Base-by-base conservation (phyloP, 352 stramenopile genomes). In the Globisporangium nodosum region DNA sequence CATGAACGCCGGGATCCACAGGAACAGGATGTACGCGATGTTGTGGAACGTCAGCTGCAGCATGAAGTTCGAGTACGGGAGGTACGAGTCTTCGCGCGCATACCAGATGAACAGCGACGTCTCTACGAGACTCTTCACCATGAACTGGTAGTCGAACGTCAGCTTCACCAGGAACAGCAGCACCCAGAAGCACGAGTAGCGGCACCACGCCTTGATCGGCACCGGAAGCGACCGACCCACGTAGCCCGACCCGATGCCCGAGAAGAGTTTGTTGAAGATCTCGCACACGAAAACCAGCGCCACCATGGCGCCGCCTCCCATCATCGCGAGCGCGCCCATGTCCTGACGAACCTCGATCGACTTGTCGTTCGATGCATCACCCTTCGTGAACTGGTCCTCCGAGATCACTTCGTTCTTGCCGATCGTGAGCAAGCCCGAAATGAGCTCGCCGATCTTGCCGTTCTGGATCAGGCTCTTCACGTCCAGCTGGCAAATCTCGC, bases 21-120 rank as follows among this genome's bases (percentile, higher is more conserved):
- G 61, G 64, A 90, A 90, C 12, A 91, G 45, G 33, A 94, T 82
- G 66, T 91, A 94, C 24, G 86, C 53, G 56, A 94, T 83, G 76
- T 94, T 92, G 80, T 92, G 83, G 61, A 88, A 90, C 47, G 73
- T 82, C 30, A 86, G 33, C 63, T 92, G 85, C 33, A 92, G 61
- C 65, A 94, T 85, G 63, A 94, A 94, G 64, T 92, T 73, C 40
- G 82, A 92, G 58, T 91, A 90, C 58, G 77, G 70, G 2, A 92
- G 61, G 51, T 92, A 92, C 20, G 90, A 73, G 20, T 78, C 69
- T 60, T 73, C 64, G 62, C 88, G 71, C 8, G 81, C 75, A 57
- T 90, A 87, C 84, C 84, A 94, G 49, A 94, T 92, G 53, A 94
- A 92, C 42, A 94, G 63, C 24, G 85, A 87, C 16, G 85, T 91